Evolutionary conservation across 2,329 filamentous ascomycete species (phyloP), one percentile per base, ranked within the genome.

Genomic region (Helicocarpus griseus): DNA sequence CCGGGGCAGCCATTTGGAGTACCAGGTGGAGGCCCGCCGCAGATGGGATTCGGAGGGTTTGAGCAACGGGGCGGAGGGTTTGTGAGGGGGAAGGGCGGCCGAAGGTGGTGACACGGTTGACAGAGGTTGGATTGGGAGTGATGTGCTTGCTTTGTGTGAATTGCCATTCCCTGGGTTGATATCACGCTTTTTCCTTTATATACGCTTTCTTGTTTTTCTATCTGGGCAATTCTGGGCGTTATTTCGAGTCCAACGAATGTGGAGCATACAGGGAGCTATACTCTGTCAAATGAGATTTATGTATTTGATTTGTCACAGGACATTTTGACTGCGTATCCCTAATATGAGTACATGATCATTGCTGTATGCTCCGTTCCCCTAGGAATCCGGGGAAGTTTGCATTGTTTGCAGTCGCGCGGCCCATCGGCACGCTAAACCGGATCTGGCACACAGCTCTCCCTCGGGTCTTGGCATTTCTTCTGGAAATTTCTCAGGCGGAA

Each of bases 11-110:
- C 59, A 7, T 69, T 64, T 46, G 59, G 57, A 11, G 62, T 63
- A 11, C 66, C 69, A 54, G 67, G 64, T 47, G 63, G 61, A 41
- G 67, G 66, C 17, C 67, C 69, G 43, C 62, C 63, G 17, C 71
- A 70, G 53, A 71, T 71, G 68, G 68, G 68, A 51, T 71, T 66
- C 47, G 69, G 67, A 50, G 69, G 68, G 35, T 70, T 68, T 43
- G 67, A 69, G 39, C 69, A 68, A 52, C 68, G 68, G 19, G 39
- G 38, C 36, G 67, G 64, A 22, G 65, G 64, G 45, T 69, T 64
- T 57, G 64, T 68, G 49, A 66, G 71, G 54, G 62, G 69, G 36
- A 58, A 62, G 47, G 53, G 58, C 51, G 58, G 63, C 53, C 60
- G 69, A 49, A 61, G 70, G 56, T 63, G 69, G 62, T 72, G 65